phyloP scores from a whole-genome alignment of 768 basidiomycete species.

The Lactifluus volemus region DNA sequence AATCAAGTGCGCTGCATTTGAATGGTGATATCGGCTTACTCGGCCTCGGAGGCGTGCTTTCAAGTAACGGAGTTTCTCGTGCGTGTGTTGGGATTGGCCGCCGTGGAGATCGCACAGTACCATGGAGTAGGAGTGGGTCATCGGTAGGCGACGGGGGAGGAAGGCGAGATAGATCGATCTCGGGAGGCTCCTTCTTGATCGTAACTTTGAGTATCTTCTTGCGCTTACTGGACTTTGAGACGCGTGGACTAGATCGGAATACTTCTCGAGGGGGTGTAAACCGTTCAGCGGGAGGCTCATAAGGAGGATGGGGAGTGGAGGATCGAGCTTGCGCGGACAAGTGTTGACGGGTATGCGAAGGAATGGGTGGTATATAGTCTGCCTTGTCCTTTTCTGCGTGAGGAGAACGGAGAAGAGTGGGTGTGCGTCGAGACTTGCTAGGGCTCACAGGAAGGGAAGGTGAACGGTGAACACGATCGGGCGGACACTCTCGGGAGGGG shows the following conservation, averaged over 20 bases:
- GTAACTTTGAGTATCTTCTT: conserved; percentile 25
- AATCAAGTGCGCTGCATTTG: conserved; percentile 14
- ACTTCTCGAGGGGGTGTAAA: conserved; percentile 67
- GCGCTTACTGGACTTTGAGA: conserved; percentile 34
- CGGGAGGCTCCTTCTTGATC: conserved; percentile 58
- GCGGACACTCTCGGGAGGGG: conserved; percentile 16
- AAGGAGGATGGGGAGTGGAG: conserved; percentile 45
- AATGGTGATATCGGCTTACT: conserved; percentile 6
- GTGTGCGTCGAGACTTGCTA: conserved; percentile 25
- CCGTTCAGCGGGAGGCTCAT: conserved; percentile 59
- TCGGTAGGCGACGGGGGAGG: conserved; percentile 68
- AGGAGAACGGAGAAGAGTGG: conserved; percentile 31
- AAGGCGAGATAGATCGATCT: conserved; percentile 47
- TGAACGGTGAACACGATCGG: conserved; percentile 22
- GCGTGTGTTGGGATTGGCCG: conserved; percentile 25
- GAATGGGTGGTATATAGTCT: conserved; percentile 36
- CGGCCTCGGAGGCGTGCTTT: conserved; percentile 25
- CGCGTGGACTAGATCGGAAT: conserved; percentile 29
- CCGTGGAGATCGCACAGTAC: conserved; percentile 26
- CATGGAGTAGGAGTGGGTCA: conserved; percentile 60
- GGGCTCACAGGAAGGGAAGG: conserved; percentile 17
- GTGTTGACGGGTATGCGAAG: conserved; percentile 22
- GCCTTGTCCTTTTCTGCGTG: conserved; percentile 42
- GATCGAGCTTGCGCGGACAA: conserved; percentile 31
- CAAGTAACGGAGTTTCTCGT: conserved; percentile 32